Percentiles rank a stretch among this genome's conserved stretches.
Evolutionary conservation across 257 asterid species (phyloP).

Genomic region (Lycium ferocissimum): DNA sequence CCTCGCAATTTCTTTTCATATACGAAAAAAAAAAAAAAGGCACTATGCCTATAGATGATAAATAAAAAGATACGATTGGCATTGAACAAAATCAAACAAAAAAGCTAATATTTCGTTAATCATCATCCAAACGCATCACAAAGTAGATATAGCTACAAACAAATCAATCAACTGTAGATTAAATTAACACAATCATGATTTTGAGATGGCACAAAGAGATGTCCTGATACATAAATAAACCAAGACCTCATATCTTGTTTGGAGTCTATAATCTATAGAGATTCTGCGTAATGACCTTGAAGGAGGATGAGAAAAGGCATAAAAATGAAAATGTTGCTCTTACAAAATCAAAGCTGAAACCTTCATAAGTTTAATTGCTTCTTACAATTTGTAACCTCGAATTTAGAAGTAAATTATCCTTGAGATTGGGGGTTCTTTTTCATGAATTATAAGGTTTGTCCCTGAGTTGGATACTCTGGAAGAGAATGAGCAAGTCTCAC

Average conservation of each 20-base stretch:
- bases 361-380: conserved; percentile 50
- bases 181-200: conserved; percentile 20
- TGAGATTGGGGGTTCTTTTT: conserved; percentile 42
- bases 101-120: too few relatives aligned
- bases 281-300: neutral
- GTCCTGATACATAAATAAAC: neutral
- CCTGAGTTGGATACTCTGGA: conserved; percentile 44
- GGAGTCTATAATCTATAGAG: neutral
- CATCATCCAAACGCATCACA: too few relatives aligned
- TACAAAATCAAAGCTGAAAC: conserved; percentile 64
- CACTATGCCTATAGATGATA: too few relatives aligned
- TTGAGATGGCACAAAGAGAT: neutral
- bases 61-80: too few relatives aligned
- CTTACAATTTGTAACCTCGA: conserved; percentile 58
- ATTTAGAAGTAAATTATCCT: conserved; percentile 46
- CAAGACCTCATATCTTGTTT: neutral
- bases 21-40: too few relatives aligned
- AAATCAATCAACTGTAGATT: conserved; percentile 27
- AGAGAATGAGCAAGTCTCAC: conserved; percentile 48
- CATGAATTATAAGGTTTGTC: conserved; percentile 41
- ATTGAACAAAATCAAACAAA: too few relatives aligned
- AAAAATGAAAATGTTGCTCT: conserved; percentile 56
- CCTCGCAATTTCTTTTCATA: neutral
- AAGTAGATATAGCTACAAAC: conserved; percentile 41
- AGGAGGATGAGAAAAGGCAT: neutral